These are phyloP conservation scores for Piloderma croceum DNA, from an alignment of 768 basidiomycete genomes.

Conservation along the genomic window DNA sequence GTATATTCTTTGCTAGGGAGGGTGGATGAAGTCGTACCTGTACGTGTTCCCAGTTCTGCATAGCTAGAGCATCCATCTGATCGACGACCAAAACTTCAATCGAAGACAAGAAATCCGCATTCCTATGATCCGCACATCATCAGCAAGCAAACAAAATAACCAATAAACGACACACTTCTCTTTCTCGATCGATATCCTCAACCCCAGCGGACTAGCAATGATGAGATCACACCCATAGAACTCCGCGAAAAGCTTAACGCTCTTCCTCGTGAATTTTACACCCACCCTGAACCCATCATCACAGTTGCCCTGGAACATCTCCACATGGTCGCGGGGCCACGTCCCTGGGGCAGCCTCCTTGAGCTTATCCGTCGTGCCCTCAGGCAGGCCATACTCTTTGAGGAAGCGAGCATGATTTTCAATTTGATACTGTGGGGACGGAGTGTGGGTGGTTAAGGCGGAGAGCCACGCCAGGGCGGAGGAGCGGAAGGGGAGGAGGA, in stretches of 20 bases:
- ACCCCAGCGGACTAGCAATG: slow-evolving; percentile 87
- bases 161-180: slow-evolving; percentile 64
- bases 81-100: slow-evolving; percentile 90
- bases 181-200: slow-evolving; percentile 89
- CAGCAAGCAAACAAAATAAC: background rate
- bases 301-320: slow-evolving; percentile 93
- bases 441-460: slow-evolving; percentile 73
- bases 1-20: background rate
- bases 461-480: slow-evolving; percentile 78
- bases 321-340: slow-evolving; percentile 85
- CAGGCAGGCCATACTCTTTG: slow-evolving; percentile 76
- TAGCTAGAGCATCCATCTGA: slow-evolving; percentile 85
- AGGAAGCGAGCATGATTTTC: slow-evolving; percentile 85
- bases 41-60: slow-evolving; percentile 99
- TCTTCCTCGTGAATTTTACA: slow-evolving; percentile 88
- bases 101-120: slow-evolving; percentile 86
- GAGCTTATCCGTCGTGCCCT: slow-evolving; percentile 76
- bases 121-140: slow-evolving; percentile 38
- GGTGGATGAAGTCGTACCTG: slow-evolving; percentile 51
- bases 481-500: slow-evolving; percentile 91
- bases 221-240: slow-evolving; percentile 91
- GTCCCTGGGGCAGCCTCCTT: slow-evolving; percentile 63
- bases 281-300: slow-evolving; percentile 95
- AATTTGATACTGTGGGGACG: slow-evolving; percentile 68
- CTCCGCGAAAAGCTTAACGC: slow-evolving; percentile 83